Base-by-base conservation (phyloP, 2,329 filamentous ascomycete species). In the Claviceps pazoutovae region DNA sequence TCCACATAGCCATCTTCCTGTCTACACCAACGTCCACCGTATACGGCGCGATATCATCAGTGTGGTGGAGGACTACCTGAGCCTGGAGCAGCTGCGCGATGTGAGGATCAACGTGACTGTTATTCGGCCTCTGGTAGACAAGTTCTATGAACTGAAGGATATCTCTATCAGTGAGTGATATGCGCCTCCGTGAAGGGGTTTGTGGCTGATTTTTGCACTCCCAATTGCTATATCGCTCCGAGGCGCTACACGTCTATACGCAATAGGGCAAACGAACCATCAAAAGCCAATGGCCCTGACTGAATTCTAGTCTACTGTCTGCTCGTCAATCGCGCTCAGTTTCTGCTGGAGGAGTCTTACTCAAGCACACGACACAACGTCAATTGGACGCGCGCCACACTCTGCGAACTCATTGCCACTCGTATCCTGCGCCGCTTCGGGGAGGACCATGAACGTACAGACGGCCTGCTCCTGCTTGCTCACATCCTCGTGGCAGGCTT, bases 401-500 rank as follows among this genome's bases (percentile, higher is more conserved):
- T 93, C 7, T 93, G 88, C 65, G 88, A 93, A 67, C 72, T 93
- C 41, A 80, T 93, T 30, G 88, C 88, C 8, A 84, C 81, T 53
- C 82, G 87, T 54, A 83, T 94, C 46, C 69, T 93, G 51, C 76
- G 88, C 38, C 82, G 85, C 50, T 89, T 87, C 60, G 83, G 86
- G 58, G 87, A 93, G 67, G 83, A 89, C 58, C 81, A 86, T 53
- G 78, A 81, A 14, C 86, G 84, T 5, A 73, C 80, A 0, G 74
- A 82, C 26, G 86, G 86, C 1, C 74, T 93, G 13, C 71, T 93
- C 4, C 71, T 88, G 21, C 74, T 93, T 5, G 81, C 87, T 5
- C 86, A 90, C 58, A 84, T 93, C 36, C 76, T 93, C 19, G 84
- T 94, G 14, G 85, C 86, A 16, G 85, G 86, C 14, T 93, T 94